Evolutionary conservation across 2,329 filamentous ascomycete species (phyloP).

Genomic region (Chaetomium olivaceum): DNA sequence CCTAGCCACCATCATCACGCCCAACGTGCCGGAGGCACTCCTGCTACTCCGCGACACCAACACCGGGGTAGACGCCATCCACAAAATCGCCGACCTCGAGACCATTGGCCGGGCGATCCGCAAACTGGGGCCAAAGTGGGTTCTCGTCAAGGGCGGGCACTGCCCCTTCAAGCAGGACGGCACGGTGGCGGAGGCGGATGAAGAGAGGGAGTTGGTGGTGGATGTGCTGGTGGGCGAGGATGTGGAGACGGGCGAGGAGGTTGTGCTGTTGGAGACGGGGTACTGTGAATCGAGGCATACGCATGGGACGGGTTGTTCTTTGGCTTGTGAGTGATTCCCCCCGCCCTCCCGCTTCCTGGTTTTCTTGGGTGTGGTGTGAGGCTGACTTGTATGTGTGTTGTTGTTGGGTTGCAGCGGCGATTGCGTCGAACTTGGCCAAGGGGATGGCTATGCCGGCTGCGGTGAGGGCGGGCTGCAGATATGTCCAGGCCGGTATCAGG

Average conservation of each 20-base stretch:
- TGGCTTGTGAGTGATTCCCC: constrained; percentile 68
- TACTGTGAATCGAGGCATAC: constrained; percentile 78
- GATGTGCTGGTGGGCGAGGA: constrained; percentile 71
- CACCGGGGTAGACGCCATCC: constrained; percentile 48
- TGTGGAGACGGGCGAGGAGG: constrained; percentile 36
- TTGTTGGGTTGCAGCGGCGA: constrained; percentile 55
- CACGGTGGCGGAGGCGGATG: constrained; percentile 56
- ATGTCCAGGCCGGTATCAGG: constrained; percentile 70
- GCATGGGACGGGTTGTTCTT: constrained; percentile 91
- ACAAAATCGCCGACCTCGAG: constrained; percentile 66
- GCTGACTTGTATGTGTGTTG: not conserved
- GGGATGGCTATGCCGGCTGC: constrained; percentile 58
- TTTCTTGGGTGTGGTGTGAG: not conserved
- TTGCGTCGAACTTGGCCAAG: constrained; percentile 69
- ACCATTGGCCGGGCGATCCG: constrained; percentile 66
- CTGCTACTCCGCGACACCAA: constrained; percentile 56
- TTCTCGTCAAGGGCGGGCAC: constrained; percentile 90
- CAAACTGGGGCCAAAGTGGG: constrained; percentile 71
- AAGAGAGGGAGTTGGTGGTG: constrained; percentile 66
- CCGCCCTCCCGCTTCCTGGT: not conserved
- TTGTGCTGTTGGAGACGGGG: constrained; percentile 60
- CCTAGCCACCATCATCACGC: constrained; percentile 68
- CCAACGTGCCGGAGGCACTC: constrained; percentile 74
- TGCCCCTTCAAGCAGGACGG: constrained; percentile 70
- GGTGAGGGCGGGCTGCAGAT: constrained; percentile 68